Evolutionary conservation across 805 yeast genomes (phyloP).

Genomic region (Wickerhamomyces hampshirensis): DNA sequence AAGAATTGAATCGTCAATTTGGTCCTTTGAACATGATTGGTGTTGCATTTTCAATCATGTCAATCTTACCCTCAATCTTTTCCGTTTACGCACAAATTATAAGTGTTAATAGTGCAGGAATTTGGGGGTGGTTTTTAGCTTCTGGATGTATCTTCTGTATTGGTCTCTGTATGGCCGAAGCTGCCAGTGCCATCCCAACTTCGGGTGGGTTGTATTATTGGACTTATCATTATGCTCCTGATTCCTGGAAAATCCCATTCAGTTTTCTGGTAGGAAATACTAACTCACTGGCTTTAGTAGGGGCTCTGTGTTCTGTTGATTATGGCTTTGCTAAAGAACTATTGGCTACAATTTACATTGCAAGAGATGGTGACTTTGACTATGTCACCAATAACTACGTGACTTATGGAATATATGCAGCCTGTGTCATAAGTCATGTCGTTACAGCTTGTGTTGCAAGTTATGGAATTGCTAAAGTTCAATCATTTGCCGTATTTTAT

Average conservation of each 20-base stretch:
- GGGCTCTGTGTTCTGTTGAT: slow-evolving; percentile 62
- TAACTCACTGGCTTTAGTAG: slow-evolving; percentile 60
- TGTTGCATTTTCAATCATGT: slow-evolving; percentile 68
- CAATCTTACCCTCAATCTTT: slow-evolving; percentile 53
- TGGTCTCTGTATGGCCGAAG: slow-evolving; percentile 61
- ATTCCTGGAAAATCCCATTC: slow-evolving; percentile 41
- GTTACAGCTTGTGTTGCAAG: slow-evolving; percentile 53
- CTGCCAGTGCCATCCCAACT: slow-evolving; percentile 68
- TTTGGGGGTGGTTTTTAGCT: slow-evolving; percentile 73
- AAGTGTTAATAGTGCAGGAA: slow-evolving; percentile 38
- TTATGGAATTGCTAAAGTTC: slow-evolving; percentile 50
- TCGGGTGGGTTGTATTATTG: slow-evolving; percentile 72
- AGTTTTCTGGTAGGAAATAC: slow-evolving; percentile 64
- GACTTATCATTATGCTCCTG: slow-evolving; percentile 66
- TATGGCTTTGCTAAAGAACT: slow-evolving; percentile 64
- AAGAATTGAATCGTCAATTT: slow-evolving; percentile 60
- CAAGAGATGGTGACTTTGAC: slow-evolving; percentile 48
- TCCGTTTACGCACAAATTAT: slow-evolving; percentile 29
- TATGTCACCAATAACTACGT: slow-evolving; percentile 41
- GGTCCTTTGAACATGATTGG: slow-evolving; percentile 57
- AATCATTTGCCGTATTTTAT: slow-evolving; percentile 50
- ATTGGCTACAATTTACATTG: slow-evolving; percentile 52
- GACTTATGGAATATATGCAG: slow-evolving; percentile 63
- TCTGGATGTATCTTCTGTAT: slow-evolving; percentile 46
- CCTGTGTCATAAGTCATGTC: slow-evolving; percentile 49